phyloP scores from a whole-genome alignment of 768 basidiomycete genomes.

The Kwoniella heveanensis region DNA sequence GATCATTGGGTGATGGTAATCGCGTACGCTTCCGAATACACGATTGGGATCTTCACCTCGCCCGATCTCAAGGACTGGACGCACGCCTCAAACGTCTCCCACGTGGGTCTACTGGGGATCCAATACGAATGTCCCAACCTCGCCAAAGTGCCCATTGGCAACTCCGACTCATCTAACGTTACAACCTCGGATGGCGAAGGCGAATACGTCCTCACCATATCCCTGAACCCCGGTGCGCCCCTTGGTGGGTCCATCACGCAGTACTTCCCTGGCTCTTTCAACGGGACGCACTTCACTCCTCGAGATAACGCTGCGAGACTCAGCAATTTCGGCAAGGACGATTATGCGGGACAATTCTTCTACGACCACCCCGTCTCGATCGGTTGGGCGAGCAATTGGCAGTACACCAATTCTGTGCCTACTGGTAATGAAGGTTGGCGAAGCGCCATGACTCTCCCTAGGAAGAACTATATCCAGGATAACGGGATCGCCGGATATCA shows the following conservation, averaged over 20 bases:
- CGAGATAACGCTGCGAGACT: conserved; percentile 28
- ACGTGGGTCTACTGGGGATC: conserved; percentile 33
- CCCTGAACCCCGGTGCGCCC: conserved; percentile 36
- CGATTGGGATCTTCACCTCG: conserved; percentile 45
- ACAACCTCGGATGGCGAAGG: too few relatives aligned
- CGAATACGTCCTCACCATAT: conserved; percentile 33
- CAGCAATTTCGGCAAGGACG: conserved; percentile 45
- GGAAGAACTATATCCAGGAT: conserved; percentile 32
- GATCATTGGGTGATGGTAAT: conserved; percentile 50
- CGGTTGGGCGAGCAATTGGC: conserved; percentile 47
- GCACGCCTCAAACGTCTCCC: conserved; percentile 33
- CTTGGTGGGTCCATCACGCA: conserved; percentile 39
- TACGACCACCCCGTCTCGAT: conserved; percentile 31
- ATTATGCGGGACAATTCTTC: conserved; percentile 50
- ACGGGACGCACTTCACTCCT: conserved; percentile 42
- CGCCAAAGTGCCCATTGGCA: conserved; percentile 33
- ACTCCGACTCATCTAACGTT: too few relatives aligned
- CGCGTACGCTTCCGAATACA: conserved; percentile 35
- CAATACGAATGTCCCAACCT: conserved; percentile 49
- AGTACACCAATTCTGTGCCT: conserved; percentile 41
- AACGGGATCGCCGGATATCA: conserved; percentile 24
- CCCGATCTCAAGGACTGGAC: conserved; percentile 45
- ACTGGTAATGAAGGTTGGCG: conserved; percentile 44
- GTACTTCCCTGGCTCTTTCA: conserved; percentile 42
- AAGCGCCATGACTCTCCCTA: conserved; percentile 39